Evolutionary conservation across 371 early-diverging fungal genomes (phyloP).

Genomic region (Saksenaea vasiformis): DNA sequence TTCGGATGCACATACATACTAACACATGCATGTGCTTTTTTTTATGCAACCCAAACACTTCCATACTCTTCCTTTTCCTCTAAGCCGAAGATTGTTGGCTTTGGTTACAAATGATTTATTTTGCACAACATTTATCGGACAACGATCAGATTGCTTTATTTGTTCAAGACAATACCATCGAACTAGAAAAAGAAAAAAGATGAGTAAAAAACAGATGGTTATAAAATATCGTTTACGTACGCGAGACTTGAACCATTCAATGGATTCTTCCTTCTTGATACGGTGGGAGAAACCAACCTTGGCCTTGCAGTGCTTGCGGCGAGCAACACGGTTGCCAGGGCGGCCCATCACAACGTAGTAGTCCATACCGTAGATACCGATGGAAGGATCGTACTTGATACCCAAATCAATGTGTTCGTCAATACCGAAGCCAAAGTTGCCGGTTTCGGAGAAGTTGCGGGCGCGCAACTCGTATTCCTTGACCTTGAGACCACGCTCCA

Average conservation of each 20-base stretch:
- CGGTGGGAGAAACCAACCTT: constrained; percentile 93
- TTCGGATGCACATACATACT: too few species aligned
- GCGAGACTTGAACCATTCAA: constrained; percentile 82
- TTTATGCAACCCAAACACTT: too few species aligned
- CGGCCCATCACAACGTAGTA: constrained; percentile 97
- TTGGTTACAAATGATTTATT: constrained; percentile 6
- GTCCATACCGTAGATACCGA: constrained; percentile 98
- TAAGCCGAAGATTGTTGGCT: background rate
- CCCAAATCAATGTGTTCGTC: constrained; percentile 99
- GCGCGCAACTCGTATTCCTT: constrained; percentile 98
- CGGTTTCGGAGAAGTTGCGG: constrained; percentile 95
- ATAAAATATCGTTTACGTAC: constrained; percentile 18
- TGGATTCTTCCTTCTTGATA: constrained; percentile 85
- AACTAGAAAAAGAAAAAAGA: constrained; percentile 42
- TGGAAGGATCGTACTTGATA: constrained; percentile 99
- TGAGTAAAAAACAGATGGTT: background rate
- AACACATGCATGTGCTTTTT: background rate
- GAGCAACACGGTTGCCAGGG: constrained; percentile 94
- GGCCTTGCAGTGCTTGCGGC: constrained; percentile 88
- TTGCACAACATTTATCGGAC: background rate
- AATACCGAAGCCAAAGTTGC: constrained; percentile 99
- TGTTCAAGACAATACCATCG: constrained; percentile 85
- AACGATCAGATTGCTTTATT: constrained; percentile 46
- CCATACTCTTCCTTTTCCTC: background rate
- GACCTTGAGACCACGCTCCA: constrained; percentile 98